Percentiles rank a stretch among this genome's conserved stretches.
Conservation (phyloP, 2,329 filamentous ascomycete species). For the Venturia nashicola region DNA sequence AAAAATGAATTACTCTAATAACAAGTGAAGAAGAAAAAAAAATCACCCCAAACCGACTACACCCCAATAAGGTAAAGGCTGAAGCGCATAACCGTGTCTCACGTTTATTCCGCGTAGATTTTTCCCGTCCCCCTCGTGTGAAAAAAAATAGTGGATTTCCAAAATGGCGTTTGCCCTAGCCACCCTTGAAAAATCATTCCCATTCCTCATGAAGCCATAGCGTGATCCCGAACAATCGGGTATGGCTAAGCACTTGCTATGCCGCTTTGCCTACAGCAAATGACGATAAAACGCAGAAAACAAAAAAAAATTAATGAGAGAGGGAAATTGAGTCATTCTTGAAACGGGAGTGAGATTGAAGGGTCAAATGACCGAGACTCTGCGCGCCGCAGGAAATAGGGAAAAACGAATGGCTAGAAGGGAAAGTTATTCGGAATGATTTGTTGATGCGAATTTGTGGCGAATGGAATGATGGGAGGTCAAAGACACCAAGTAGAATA, state of each 20-base stretch:
- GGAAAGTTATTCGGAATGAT: not conserved
- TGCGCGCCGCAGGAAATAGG: not conserved
- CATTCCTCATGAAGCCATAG: not conserved
- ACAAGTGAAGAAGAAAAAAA: not conserved
- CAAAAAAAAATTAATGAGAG: no score
- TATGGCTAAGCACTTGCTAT: not conserved
- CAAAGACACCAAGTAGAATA: not conserved
- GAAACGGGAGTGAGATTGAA: not conserved
- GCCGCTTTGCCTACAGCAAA: not conserved
- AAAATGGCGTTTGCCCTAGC: not conserved
- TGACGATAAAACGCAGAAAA: not conserved
- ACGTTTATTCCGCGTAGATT: not conserved
- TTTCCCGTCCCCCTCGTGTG: not conserved
- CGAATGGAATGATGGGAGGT: not conserved
- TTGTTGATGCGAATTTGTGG: not conserved
- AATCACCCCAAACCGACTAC: not conserved
- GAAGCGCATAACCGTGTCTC: not conserved
- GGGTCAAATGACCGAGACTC: not conserved
- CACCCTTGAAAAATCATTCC: not conserved
- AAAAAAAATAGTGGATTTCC: not conserved
- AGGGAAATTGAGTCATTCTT: no score
- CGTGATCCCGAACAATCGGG: not conserved
- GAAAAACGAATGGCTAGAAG: not conserved
- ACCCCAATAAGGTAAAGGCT: not conserved
- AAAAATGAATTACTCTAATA: not conserved